These are phyloP conservation scores for Acer yangbiense DNA, from an alignment of 345 rosid genomes.

Conservation along the genomic window DNA sequence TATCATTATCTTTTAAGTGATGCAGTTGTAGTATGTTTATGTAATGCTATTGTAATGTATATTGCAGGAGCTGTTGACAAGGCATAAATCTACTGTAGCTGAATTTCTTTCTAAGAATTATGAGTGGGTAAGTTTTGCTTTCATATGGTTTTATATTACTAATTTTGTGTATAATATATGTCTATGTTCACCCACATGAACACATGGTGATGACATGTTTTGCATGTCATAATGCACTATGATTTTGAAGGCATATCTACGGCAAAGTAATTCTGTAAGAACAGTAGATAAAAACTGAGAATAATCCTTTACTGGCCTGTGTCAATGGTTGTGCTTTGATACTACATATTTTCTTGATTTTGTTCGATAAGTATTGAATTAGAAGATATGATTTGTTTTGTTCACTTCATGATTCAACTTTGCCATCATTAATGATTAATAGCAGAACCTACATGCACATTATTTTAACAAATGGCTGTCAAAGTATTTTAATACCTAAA, in stretches of 20 bases:
- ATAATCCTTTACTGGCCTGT: background rate
- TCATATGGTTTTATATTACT: slow-evolving; percentile 1
- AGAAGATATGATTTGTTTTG: background rate
- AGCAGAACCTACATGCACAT: too few relatives aligned
- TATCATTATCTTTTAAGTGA: slow-evolving; percentile 3
- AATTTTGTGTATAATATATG: background rate
- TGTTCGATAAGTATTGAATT: background rate
- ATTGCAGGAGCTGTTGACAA: slow-evolving; percentile 86
- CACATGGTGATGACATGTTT: background rate
- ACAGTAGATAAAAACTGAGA: background rate
- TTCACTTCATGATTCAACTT: background rate
- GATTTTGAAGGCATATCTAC: background rate
- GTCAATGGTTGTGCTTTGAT: background rate
- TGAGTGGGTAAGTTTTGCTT: slow-evolving; percentile 71
- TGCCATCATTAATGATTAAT: background rate
- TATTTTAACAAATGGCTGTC: background rate
- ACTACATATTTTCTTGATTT: background rate
- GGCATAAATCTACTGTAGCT: slow-evolving; percentile 98
- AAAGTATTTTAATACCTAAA: background rate
- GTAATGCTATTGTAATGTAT: slow-evolving; percentile 25
- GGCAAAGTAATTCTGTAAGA: background rate
- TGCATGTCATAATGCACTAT: background rate
- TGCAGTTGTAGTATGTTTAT: slow-evolving; percentile 9
- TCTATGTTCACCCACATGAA: background rate
- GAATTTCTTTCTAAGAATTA: slow-evolving; percentile 90